Percentiles rank a stretch among this genome's conserved stretches.
Conservation (phyloP, 116 monocot genomes). For the Iris pallida region DNA sequence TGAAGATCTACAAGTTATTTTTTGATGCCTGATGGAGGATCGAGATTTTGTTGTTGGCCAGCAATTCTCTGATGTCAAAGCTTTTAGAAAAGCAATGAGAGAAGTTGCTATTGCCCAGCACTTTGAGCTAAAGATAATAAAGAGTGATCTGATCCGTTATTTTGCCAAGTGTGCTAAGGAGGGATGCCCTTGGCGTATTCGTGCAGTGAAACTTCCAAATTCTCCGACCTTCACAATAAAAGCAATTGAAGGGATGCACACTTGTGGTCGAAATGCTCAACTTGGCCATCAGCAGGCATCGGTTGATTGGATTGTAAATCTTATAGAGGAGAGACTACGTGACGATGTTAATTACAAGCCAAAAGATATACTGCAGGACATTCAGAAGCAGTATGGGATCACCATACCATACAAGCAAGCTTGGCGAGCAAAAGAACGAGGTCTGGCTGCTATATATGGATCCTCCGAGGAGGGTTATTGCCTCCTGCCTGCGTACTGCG, state of each 20-base stretch:
- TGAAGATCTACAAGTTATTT: not conserved
- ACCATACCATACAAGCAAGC: constrained; percentile 82
- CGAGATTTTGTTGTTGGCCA: constrained; percentile 45
- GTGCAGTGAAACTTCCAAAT: constrained; percentile 62
- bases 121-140: constrained; percentile 71
- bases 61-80: constrained; percentile 67
- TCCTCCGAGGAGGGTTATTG: constrained; percentile 67
- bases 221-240: constrained; percentile 52
- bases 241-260: constrained; percentile 58
- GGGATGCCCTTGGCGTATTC: constrained; percentile 71
- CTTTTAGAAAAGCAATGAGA: constrained; percentile 59
- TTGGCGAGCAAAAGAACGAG: constrained; percentile 76
- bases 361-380: constrained; percentile 66
- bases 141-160: constrained; percentile 67
- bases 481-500: constrained; percentile 56
- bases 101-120: constrained; percentile 78
- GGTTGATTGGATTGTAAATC: constrained; percentile 75
- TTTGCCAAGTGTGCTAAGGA: constrained; percentile 78
- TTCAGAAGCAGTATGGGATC: constrained; percentile 70
- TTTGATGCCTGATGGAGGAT: constrained; percentile 14
- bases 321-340: constrained; percentile 55
- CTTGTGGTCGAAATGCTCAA: constrained; percentile 61
- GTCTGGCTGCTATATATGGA: constrained; percentile 69
- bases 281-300: constrained; percentile 71
- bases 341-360: constrained; percentile 68